Base-by-base conservation (phyloP, 495 filamentous ascomycete genomes). In the Penicillium canescens region DNA sequence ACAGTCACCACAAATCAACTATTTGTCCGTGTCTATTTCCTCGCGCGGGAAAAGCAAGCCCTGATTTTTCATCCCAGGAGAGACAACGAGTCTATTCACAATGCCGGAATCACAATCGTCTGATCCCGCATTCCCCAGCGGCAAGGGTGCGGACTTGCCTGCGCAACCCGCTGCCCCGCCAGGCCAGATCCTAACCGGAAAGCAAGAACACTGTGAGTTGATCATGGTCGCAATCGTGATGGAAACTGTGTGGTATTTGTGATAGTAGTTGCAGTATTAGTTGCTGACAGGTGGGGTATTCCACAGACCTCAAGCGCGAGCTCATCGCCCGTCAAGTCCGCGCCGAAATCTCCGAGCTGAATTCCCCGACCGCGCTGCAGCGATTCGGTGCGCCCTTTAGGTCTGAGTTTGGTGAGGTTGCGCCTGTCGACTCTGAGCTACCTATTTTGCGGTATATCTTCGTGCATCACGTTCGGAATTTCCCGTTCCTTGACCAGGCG, bases 391-490 rank as follows among this genome's bases (percentile, higher is more conserved):
- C 94, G 5, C 94, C 94, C 1, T 98, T 98, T 78, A 85, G 80
- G 64, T 96, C 91, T 6, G 89, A 95, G 20, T 88, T 86, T 57
- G 94, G 94, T 37, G 94, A 98, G 70, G 88, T 98, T 21, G 84
- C 90, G 10, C 94, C 94, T 6, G 82, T 96, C 14, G 95, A 98
- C 66, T 96, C 90, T 9, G 94, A 98, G 56, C 79, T 98, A 11
- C 94, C 94, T 18, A 89, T 98, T 46, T 78, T 98, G 51, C 84
- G 94, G 54, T 98, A 96, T 69, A 96, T 98, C 63, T 98, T 98
- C 71, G 95, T 98, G 39, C 89, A 98, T 64, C 92, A 98, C 84
- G 84, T 98, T 54, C 89, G 94, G 50, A 96, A 98, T 59, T 98
- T 98, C 59, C 94, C 94, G 0, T 98, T 98, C 66, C 81, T 98